Evolutionary conservation across 2,329 filamentous ascomycete species (phyloP), one percentile per base, ranked within the genome.

Genomic region (Colletotrichum kahawae): DNA sequence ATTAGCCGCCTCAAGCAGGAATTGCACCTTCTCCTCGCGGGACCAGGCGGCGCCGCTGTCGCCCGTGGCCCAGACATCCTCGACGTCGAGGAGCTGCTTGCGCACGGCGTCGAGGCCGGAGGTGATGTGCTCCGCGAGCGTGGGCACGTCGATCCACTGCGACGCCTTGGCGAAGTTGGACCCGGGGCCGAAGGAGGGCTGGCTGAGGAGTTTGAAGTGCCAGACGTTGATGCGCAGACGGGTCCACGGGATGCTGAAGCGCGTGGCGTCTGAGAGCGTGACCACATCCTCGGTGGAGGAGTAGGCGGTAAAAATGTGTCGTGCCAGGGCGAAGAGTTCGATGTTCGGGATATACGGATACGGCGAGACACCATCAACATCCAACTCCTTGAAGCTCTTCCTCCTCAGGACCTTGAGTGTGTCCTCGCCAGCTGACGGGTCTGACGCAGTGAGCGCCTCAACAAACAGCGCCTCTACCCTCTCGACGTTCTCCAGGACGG

Each of bases 261-360:
- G 74, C 10, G 77, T 86, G 90, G 74, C 92, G 29, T 34, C 29
- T 76, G 80, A 78, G 9, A 82, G 73, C 36, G 81, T 75, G 16
- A 84, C 54, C 1, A 80, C 71, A 66, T 79, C 80, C 1, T 77
- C 75, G 18, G 74, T 62, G 10, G 78, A 80, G 75, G 16, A 84
- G 69, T 7, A 73, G 2, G 3, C 75, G 3, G 83, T 82, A 70
- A 92, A 86, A 33, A 90, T 82, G 77, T 86, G 86, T 31, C 87
- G 84, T 4, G 96, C 95, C 8, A 98, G 87, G 77, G 92, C 93
- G 77, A 98, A 94, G 1, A 98, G 89, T 81, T 98, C 95, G 16
- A 98, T 88, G 77, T 94, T 90, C 1, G 96, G 95, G 24, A 95
- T 95, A 73, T 98, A 89, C 63, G 93, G 91, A 83, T 98, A 99